Base-by-base conservation (phyloP, 345 rosid genomes). In the Hibiscus syriacus region DNA sequence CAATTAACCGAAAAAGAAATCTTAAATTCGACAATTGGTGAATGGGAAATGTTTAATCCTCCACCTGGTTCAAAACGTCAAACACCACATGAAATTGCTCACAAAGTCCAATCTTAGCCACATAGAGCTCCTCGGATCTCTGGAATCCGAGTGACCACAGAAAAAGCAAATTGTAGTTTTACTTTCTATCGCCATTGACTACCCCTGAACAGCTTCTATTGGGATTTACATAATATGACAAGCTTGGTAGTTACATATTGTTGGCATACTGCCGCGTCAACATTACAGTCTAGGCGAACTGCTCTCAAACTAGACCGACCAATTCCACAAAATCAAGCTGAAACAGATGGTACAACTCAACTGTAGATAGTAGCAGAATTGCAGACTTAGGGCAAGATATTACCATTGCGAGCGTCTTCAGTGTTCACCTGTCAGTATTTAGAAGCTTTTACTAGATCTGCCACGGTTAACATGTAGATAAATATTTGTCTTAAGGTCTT, bases 361-460 rank as follows among this genome's bases (percentile, higher is more conserved):
- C 36, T 14, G 56, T 19, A 20, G 30, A 46, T 38, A 36, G 27
- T 22, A 25, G 69, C 70, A 41, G 53, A 67, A 9, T 54, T 2
- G 41, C 25, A 12, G 55, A 55, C 22, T 30, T 46, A 14, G 50
- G 30, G 56, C 19, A 60, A 50, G 12, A 19, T 50, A 19, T 50
- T 20, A 60, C 55, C 26, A 50, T 50, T 0, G 20, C 25, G 20
- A 50, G 25, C 20, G 11, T 50, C 55, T 50, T 50, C 26, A 50
- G 16, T n/a, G 10, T 36, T 52, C 77, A 67, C 64, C 59, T 36
- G 57, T 73, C 20, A 75, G 63, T 20, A 36, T 20, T 20, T 60
- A 23, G 66, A 49, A 55, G 41, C n/a, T 56, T 72, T 29, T 57
- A 60, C 69, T 56, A 62, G 70, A 67, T 32, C 36, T 53, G 30